Evolutionary conservation across 331 rosid species (phyloP).

Genomic region (Rosa hybrid): DNA sequence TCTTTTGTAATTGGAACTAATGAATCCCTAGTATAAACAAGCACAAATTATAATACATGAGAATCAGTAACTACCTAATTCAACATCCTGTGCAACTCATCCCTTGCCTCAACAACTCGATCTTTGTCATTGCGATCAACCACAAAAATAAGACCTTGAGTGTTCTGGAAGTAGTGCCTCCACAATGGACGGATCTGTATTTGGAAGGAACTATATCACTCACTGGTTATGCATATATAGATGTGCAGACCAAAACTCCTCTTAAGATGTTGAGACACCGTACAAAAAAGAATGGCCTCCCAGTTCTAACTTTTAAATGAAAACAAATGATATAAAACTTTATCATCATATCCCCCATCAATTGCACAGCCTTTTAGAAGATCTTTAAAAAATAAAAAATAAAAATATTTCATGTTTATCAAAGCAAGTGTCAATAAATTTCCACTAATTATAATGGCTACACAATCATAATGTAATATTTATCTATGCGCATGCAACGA

Average conservation of each 20-base stretch:
- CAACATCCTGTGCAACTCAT: slow-evolving; percentile 96
- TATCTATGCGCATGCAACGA: slow-evolving; percentile 7
- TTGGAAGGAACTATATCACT: slow-evolving; percentile 21
- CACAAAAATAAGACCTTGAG: slow-evolving; percentile 96
- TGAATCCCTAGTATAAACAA: neutral
- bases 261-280: neutral
- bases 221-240: neutral
- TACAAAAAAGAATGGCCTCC: neutral
- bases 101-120: slow-evolving; percentile 95
- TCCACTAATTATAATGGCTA: neutral
- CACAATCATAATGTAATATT: neutral
- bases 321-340: neutral
- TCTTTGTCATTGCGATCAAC: slow-evolving; percentile 97
- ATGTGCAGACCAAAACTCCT: neutral
- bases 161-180: slow-evolving; percentile 99
- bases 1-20: neutral
- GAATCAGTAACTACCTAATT: slow-evolving; percentile 63
- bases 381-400: no score
- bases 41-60: neutral
- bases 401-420: neutral
- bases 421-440: neutral
- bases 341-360: neutral
- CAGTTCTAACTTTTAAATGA: neutral
- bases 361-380: neutral
- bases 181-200: slow-evolving; percentile 89